A percentile compares a stretch with the other conserved stretches of the same genome.
These are phyloP conservation scores for Cichorium intybus DNA, from an alignment of 140 eudicot species.

Conservation along the genomic window DNA sequence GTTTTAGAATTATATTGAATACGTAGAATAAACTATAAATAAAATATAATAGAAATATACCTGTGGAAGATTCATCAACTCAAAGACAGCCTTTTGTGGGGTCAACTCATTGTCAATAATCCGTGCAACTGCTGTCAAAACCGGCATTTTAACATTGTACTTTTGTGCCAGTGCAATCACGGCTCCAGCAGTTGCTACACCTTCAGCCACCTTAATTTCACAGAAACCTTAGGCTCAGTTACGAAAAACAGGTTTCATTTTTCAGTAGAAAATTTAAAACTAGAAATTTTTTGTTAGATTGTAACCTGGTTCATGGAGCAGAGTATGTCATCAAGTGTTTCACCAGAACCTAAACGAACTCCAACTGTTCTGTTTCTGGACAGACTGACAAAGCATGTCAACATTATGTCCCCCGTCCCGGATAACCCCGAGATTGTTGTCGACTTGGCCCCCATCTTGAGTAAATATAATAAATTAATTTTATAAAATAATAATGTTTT, in stretches of 20 bases:
- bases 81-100: constrained; percentile 89
- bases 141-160: constrained; percentile 95
- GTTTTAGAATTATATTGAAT: constrained; percentile 5
- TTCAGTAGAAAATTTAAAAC: neutral
- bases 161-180: constrained; percentile 97
- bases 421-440: constrained; percentile 93
- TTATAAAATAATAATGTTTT: no score
- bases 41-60: constrained; percentile 18
- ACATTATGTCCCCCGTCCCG: constrained; percentile 97
- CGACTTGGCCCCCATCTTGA: constrained; percentile 98
- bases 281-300: neutral
- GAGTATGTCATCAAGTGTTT: constrained; percentile 87
- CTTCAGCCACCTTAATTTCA: constrained; percentile 82
- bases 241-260: no score
- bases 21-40: neutral
- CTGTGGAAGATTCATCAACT: constrained; percentile 98
- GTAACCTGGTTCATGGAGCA: constrained; percentile 91
- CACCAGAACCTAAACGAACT: constrained; percentile 95
- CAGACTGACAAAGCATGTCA: constrained; percentile 91
- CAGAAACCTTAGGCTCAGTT: constrained; percentile 4
- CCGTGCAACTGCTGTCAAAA: constrained; percentile 91
- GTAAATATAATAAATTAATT: neutral
- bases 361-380: constrained; percentile 98
- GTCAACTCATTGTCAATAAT: constrained; percentile 93
- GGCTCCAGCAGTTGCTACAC: constrained; percentile 96